Conservation (phyloP, 2,329 filamentous ascomycete genomes). For the Byssoonygena ceratinophila region DNA sequence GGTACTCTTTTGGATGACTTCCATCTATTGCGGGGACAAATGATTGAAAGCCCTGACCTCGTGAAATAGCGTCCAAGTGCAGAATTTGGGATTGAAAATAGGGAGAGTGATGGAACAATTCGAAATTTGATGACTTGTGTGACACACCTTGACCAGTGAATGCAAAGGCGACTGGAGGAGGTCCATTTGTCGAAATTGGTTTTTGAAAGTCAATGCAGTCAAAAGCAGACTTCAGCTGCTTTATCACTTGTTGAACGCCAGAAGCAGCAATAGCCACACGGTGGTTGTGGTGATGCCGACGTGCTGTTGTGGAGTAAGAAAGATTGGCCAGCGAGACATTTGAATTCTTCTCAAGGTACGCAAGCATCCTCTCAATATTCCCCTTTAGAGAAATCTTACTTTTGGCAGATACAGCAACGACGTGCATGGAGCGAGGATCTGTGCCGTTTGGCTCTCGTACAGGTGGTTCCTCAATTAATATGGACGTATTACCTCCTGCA, state of each 20-base stretch:
- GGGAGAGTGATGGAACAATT: slow-evolving; percentile 25
- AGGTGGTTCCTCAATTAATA: slow-evolving; percentile 29
- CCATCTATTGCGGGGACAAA: slow-evolving; percentile 24
- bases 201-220: not conserved
- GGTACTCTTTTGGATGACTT: slow-evolving; percentile 16
- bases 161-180: slow-evolving; percentile 26
- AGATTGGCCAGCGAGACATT: slow-evolving; percentile 40
- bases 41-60: slow-evolving; percentile 23
- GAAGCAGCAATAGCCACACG: slow-evolving; percentile 21
- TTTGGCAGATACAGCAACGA: slow-evolving; percentile 49
- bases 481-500: slow-evolving; percentile 56
- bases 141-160: slow-evolving; percentile 31
- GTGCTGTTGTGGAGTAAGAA: slow-evolving; percentile 54
- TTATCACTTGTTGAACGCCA: slow-evolving; percentile 17
- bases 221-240: not conserved
- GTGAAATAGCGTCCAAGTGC: slow-evolving; percentile 25
- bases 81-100: slow-evolving; percentile 27
- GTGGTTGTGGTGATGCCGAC: slow-evolving; percentile 47
- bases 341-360: slow-evolving; percentile 41
- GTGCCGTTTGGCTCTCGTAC: not conserved
- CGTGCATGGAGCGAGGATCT: slow-evolving; percentile 41
- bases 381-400: slow-evolving; percentile 33
- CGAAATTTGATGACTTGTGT: slow-evolving; percentile 22
- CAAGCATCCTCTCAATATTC: slow-evolving; percentile 46
- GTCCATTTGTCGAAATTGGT: slow-evolving; percentile 14